Evolutionary conservation across 208 protist genomes (phyloP).

Genomic region (Perkinsela sp.): DNA sequence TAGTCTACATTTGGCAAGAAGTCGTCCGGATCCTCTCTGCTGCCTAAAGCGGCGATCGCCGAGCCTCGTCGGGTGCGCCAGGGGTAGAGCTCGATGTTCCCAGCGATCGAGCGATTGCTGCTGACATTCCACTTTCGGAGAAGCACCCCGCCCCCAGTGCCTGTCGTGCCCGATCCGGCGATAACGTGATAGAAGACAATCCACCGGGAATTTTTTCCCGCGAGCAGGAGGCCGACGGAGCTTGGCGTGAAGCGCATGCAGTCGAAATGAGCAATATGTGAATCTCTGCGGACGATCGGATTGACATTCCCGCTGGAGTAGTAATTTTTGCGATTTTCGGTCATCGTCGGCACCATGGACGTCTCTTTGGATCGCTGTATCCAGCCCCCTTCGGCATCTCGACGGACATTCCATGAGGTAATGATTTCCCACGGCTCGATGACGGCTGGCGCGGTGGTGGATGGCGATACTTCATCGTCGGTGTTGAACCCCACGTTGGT

Average conservation of each 20-base stretch:
- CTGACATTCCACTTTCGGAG: slow-evolving; percentile 5
- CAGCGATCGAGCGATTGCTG: slow-evolving; percentile 1
- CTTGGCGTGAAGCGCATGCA: slow-evolving; percentile 4
- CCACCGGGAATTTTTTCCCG: slow-evolving; percentile 2
- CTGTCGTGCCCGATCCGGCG: not conserved
- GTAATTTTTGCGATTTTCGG: not conserved
- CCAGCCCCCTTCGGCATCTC: not conserved
- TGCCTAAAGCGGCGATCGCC: not conserved
- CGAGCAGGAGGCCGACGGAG: slow-evolving; percentile 2
- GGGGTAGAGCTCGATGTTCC: not conserved
- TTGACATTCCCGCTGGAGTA: not conserved
- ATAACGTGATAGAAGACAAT: slow-evolving; percentile 2
- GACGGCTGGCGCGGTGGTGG: too few relatives aligned
- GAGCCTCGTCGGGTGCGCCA: not conserved
- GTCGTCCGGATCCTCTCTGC: not conserved
- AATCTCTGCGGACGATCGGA: not conserved
- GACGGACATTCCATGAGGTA: not conserved
- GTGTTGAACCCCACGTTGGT: not conserved
- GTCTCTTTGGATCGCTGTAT: not conserved
- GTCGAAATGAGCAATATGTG: slow-evolving; percentile 1
- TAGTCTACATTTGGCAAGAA: not conserved
- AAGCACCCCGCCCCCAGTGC: slow-evolving; percentile 1
- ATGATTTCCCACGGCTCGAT: not conserved
- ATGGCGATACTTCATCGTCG: not conserved
- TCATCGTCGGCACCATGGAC: not conserved